Base-by-base conservation (phyloP, 1,284 basidiomycete species). In the Limonomyces culmigenus region DNA sequence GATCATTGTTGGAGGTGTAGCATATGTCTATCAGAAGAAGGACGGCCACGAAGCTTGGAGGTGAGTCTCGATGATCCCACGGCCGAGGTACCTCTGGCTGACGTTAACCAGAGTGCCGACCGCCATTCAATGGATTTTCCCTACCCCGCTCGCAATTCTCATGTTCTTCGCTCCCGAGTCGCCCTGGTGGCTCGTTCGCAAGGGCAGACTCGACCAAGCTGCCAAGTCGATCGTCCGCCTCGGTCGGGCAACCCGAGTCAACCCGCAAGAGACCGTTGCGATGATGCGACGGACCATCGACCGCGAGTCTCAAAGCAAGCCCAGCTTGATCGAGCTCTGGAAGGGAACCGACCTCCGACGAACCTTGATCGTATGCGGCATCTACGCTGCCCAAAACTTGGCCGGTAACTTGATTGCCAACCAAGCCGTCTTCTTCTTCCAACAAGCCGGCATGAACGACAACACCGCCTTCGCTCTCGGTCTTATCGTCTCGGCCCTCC, bases 171-270 rank as follows among this genome's bases (percentile, higher is more conserved):
- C 29, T 34, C 45, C 37, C 27, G 39, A 38, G 27, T 41, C 34
- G 19, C 61, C 56, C 30, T 63, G 59, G 60, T 64, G 56, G 56
- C 49, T 63, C 18, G 60, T 63, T 29, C 54, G 62, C 15, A 45
- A 60, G 34, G 57, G 55, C 27, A 48, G 60, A 4, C 40, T 51
- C 39, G 62, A 59, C 23, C 63, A 65, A 3, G 66, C 14, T 50
- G 61, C 55, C 10, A 8, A 27, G n/a, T 27, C 25, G 25, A 27
- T 27, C 25, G n/a, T 27, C 10, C 25, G 25, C 25, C 25, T 27
- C 25, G n/a, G n/a, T n/a, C n/a, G n/a, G n/a, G n/a, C n/a, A n/a
- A n/a, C n/a, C n/a, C n/a, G n/a, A n/a, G n/a, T n/a, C 8, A 27
- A 27, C 25, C 25, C 25, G 8, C 53, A 56, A 41, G 49, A 57